Base-by-base conservation (phyloP, 352 stramenopile species). In the Globisporangium polare region DNA sequence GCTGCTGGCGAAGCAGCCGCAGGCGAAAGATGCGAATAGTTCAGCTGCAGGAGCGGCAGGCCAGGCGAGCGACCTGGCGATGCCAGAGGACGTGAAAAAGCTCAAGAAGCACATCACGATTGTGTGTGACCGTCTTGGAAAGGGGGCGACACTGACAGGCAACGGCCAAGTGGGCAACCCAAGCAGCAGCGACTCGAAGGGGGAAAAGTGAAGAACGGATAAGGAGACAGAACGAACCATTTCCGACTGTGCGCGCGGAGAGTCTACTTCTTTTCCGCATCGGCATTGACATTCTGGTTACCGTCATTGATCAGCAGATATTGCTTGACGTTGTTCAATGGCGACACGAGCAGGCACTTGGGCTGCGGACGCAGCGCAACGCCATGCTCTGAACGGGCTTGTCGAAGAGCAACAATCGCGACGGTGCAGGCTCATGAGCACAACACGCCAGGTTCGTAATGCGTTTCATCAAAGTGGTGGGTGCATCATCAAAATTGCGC, bases 101-200 rank as follows among this genome's bases (percentile, higher is more conserved):
- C 81, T 97, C 50, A 92, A 94, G 68, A 97, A 97, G 53, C 86
- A 96, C 70, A 92, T 97, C 51, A 92, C 86, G 20, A 94, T 97
- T 57, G 75, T 97, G 8, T 96, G 83, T 58, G 89, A 96, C 60
- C 80, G 89, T 0, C 74, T 97, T 4, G 81, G 79, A 43, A 96
- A 96, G 63, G 90, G 90, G 18, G 84, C 83, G 12, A 74, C 67
- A 20, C 69, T 89, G 24, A 58, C 49, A 27, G 37, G 27, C 26
- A 55, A 24, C 17, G 26, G 49, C 10, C 49, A 54, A 17, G 7
- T n/a, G 15, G 49, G 49, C 3, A 54, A 41, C 18, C 18, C 27
- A 41, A 26, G 27, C 29, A 22, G 2, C 27, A 55, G 49, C 8
- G 49, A 54, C 27, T 26, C 27, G 27, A 55, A 55, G 20, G 49